Base-by-base conservation (phyloP, 2,329 filamentous ascomycete genomes). In the Rutstroemia sp. region DNA sequence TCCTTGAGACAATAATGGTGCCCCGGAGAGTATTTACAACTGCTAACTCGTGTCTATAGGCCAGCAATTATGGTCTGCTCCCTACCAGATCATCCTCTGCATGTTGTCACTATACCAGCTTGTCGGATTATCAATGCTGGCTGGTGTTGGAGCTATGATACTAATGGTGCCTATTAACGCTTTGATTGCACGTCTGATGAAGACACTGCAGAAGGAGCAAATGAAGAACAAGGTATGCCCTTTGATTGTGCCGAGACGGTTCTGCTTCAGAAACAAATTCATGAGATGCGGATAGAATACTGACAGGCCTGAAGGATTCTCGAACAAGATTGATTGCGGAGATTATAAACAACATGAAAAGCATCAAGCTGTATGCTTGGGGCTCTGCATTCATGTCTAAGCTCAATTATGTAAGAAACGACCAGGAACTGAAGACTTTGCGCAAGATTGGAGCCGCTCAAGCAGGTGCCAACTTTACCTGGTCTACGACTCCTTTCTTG, bases 301-400 rank as follows among this genome's bases (percentile, higher is more conserved):
- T 34, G 30, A 34, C 30, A 10, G 4, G 30, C 30, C 10, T 34
- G 30, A 34, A 34, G 66, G 94, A 99, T 67, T 82, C 91, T 40
- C 84, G 94, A 68, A 96, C 92, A 48, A 84, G 92, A 50, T 75
- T 99, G 57, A 96, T 97, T 78, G 95, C 92, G 6, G 94, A 99
- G 72, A 99, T 99, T 63, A 78, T 99, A 68, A 96, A 95, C 78
- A 97, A 97, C 74, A 99, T 99, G 89, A 99, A 99, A 77, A 95
- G 91, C 69, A 94, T 99, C 76, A 99, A 99, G 75, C 82, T 99
- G 19, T 99, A 96, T 70, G 94, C 94, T 30, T 99, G 94, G 94
- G 92, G 92, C 34, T 87, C 86, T 30, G 92, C 94, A 14, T 99
- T 99, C 70, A 96, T 96, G 86, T 94, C 91, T 73, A 96, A 95